phyloP scores from a whole-genome alignment of 306 rosid species.

The Quercus parvula region DNA sequence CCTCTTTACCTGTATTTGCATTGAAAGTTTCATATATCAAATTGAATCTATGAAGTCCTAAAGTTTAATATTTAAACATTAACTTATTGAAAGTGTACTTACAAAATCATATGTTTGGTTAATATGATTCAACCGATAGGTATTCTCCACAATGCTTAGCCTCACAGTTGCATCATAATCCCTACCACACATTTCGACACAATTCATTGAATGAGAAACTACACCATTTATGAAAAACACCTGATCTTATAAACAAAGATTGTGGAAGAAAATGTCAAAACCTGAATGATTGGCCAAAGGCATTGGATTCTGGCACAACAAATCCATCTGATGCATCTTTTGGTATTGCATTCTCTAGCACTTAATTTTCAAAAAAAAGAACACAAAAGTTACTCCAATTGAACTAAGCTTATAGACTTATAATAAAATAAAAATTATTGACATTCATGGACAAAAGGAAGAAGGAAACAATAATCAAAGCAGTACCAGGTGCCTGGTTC shows the following conservation, averaged over 20 bases:
- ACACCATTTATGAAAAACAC: too few species aligned
- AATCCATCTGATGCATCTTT: background rate
- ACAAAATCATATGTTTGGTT: slow-evolving; percentile 11
- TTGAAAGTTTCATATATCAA: background rate
- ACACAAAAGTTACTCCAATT: background rate
- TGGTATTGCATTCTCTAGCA: background rate
- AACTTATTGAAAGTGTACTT: slow-evolving; percentile 10
- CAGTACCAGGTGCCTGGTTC: background rate
- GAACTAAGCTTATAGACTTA: too few species aligned
- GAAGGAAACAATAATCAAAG: background rate
- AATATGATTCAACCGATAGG: too few species aligned
- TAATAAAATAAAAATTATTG: too few species aligned
- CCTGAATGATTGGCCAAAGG: too few species aligned
- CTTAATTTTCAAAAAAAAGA: background rate
- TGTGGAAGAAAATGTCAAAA: too few species aligned
- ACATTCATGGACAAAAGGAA: background rate
- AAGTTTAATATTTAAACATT: background rate
- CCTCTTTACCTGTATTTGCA: slow-evolving; percentile 28
- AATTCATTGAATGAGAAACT: too few species aligned
- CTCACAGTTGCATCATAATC: too few species aligned
- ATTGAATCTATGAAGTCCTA: background rate
- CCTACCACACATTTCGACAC: background rate
- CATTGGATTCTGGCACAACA: background rate
- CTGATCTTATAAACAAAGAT: too few species aligned
- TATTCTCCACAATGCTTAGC: too few species aligned